phyloP scores from a whole-genome alignment of 2,329 filamentous ascomycete genomes.

The Neopestalotiopsis rosae region DNA sequence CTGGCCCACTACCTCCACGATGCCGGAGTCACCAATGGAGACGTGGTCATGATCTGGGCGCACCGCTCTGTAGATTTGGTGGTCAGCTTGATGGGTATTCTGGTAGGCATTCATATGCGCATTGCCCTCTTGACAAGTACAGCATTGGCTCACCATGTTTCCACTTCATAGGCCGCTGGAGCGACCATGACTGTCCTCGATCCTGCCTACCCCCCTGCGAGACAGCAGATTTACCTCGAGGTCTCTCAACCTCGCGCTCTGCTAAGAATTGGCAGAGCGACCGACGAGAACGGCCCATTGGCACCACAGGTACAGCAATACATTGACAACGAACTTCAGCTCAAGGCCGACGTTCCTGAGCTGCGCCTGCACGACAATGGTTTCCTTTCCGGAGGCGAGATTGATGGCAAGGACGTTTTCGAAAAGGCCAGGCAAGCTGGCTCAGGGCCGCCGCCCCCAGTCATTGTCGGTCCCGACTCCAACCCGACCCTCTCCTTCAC shows the following conservation, averaged over 20 bases:
- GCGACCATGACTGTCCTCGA: conserved; percentile 74
- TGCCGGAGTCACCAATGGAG: conserved; percentile 75
- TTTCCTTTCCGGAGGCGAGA: conserved; percentile 69
- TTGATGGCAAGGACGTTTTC: conserved; percentile 72
- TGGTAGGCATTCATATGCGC: conserved; percentile 40
- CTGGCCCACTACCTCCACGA: conserved; percentile 80
- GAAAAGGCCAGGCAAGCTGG: conserved; percentile 71
- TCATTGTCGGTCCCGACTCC: conserved; percentile 86
- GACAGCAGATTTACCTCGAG: conserved; percentile 84
- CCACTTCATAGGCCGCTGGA: conserved; percentile 48
- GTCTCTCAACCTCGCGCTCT: conserved; percentile 77
- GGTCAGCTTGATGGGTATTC: conserved; percentile 77
- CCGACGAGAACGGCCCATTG: conserved; percentile 67
- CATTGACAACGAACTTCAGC: conserved; percentile 72
- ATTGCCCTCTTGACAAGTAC: conserved; percentile 39
- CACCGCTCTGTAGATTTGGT: conserved; percentile 75
- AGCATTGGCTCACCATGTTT: conserved; percentile 39
- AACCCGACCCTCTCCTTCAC: conserved; percentile 79
- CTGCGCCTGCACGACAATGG: conserved; percentile 77
- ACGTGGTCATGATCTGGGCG: conserved; percentile 93
- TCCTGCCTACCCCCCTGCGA: conserved; percentile 79
- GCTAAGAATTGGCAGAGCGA: conserved; percentile 76
- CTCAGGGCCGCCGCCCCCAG: conserved; percentile 62
- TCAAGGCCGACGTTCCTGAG: conserved; percentile 77
- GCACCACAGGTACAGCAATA: conserved; percentile 61